phyloP scores from a whole-genome alignment of 2,329 filamentous ascomycete species.

The Remersonia thermophila region DNA sequence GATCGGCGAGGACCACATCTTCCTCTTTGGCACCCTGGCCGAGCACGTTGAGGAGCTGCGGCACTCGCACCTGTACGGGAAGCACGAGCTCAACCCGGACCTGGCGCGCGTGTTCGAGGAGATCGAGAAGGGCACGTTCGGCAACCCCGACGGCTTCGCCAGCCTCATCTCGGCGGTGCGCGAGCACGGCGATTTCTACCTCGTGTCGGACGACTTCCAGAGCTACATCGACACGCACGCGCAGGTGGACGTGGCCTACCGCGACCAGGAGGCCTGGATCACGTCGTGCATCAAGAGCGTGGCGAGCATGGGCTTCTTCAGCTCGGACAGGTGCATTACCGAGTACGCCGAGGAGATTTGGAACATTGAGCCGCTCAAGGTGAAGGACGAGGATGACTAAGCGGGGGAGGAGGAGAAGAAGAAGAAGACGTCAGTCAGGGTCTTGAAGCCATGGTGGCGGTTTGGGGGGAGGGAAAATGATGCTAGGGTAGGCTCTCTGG shows the following conservation, averaged over 20 bases:
- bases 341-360: constrained; percentile 96
- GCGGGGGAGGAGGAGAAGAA: too few relatives aligned
- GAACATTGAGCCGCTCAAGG: constrained; percentile 75
- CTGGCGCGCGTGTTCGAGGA: constrained; percentile 71
- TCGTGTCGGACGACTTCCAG: constrained; percentile 94
- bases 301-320: constrained; percentile 94
- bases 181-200: constrained; percentile 93
- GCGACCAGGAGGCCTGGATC: constrained; percentile 84
- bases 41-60: constrained; percentile 96
- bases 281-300: constrained; percentile 83
- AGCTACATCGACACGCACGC: constrained; percentile 86
- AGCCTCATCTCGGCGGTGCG: constrained; percentile 74
- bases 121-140: constrained; percentile 72
- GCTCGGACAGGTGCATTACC: constrained; percentile 85
- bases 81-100: constrained; percentile 63
- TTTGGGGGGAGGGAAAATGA: too few relatives aligned
- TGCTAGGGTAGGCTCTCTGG: too few relatives aligned
- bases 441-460: too few relatives aligned
- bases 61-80: constrained; percentile 74
- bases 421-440: too few relatives aligned
- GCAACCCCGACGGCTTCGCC: constrained; percentile 64
- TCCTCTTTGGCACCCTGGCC: constrained; percentile 90
- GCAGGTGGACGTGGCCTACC: constrained; percentile 84
- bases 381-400: constrained; percentile 21
- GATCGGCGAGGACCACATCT: constrained; percentile 93